These are phyloP conservation scores for Rhizophagus clarus DNA, from an alignment of 192 early-diverging fungal species.

Conservation along the genomic window DNA sequence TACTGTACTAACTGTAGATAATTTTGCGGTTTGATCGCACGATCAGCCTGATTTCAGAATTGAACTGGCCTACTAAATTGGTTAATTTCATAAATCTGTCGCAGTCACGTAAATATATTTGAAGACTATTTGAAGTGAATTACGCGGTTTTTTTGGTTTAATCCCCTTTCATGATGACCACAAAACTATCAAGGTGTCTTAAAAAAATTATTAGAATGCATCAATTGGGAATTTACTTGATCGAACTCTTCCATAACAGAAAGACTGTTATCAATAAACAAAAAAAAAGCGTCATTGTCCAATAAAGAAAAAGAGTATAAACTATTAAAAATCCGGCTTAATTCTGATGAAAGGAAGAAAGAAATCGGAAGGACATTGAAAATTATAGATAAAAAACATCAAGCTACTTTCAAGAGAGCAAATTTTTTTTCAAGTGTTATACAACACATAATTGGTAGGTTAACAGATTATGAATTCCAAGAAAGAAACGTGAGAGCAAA, in stretches of 20 bases:
- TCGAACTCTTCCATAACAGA: constrained; percentile 20
- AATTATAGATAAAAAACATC: constrained; percentile 5
- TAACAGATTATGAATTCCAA: not conserved
- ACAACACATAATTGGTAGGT: constrained; percentile 3
- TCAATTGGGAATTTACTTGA: constrained; percentile 14
- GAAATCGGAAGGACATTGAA: constrained; percentile 22
- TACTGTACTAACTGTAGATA: no score
- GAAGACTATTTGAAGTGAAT: not conserved
- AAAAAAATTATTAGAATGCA: constrained; percentile 16
- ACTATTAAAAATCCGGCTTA: constrained; percentile 26
- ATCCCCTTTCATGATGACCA: constrained; percentile 8
- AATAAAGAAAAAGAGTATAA: constrained; percentile 16
- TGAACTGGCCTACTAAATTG: no score
- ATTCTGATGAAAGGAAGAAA: not conserved
- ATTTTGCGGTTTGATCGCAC: no score
- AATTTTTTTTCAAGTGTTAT: constrained; percentile 22
- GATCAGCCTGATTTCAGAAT: no score
- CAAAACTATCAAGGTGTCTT: constrained; percentile 21
- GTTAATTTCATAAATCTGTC: no score
- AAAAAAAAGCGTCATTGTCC: constrained; percentile 12
- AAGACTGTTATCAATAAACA: constrained; percentile 12
- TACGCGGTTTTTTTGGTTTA: constrained; percentile 2
- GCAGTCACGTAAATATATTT: not conserved
- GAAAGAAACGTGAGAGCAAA: not conserved
- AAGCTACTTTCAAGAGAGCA: constrained; percentile 18